Evolutionary conservation across 495 filamentous ascomycete genomes (phyloP), one percentile per base, ranked within the genome.

Genomic region (Tetracladium setigerum): DNA sequence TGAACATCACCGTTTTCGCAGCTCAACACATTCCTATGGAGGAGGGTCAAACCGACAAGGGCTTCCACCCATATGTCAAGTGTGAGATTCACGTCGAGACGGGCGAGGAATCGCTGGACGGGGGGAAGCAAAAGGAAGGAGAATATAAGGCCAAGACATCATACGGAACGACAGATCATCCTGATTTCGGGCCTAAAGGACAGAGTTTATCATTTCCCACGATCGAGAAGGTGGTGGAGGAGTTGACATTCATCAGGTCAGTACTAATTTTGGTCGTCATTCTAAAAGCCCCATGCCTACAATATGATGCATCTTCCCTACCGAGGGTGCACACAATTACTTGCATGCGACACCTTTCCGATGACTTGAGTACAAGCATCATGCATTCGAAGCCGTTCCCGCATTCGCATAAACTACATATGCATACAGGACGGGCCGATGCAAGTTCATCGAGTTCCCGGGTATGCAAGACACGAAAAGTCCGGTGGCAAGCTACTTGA

Each of bases 21-120:
- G 77, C 61, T 0, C 78, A 82, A 54, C 53, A 71, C 30, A 60
- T 82, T 8, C 64, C 74, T 0, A 52, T 79, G 2, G 70, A 74
- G 0, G 53, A 60, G 0, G 64, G 67, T 10, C 46, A 53, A 14
- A 53, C 51, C n/a, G 55, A 55, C 7, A 38, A 38, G n/a, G 43
- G 49, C 24, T 61, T 65, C 40, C 44, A 58, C 17, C 62, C 62
- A 14, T 63, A 63, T 42, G 66, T 96, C 39, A 90, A 86, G 57
- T 78, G 84, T 51, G 84, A 90, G 53, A 57, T 97, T 37, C 89
- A 96, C 62, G 77, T 87, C 2, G 84, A 86, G 55, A 79, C 82
- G 47, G 65, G 65, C n/a, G 64, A 75, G 27, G 68, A 74, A 67
- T 49, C 44, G 45, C 15, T 31, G 24, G 33, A 47, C 47, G 37